Evolutionary conservation across 192 early-diverging fungal species (phyloP).

Genomic region (Chytriomyces sp.): DNA sequence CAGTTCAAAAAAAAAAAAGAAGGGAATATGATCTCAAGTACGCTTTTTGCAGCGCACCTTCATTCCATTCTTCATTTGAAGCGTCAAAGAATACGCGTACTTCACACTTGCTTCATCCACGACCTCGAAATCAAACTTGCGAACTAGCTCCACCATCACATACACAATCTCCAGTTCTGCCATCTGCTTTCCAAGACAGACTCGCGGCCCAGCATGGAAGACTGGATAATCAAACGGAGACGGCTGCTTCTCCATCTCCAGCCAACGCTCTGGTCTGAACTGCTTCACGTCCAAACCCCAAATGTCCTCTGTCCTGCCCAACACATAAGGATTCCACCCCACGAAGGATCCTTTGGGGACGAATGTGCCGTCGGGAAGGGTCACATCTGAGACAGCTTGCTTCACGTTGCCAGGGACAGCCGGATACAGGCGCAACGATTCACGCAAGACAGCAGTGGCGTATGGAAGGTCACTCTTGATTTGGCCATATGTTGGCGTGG

Average conservation of each 20-base stretch:
- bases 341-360: slow-evolving; percentile 56
- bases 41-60: slow-evolving; percentile 11
- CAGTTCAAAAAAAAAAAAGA: too few species aligned
- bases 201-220: slow-evolving; percentile 44
- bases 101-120: slow-evolving; percentile 18
- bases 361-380: slow-evolving; percentile 61
- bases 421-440: slow-evolving; percentile 68
- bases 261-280: slow-evolving; percentile 70
- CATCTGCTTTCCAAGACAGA: slow-evolving; percentile 45
- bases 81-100: slow-evolving; percentile 16
- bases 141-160: slow-evolving; percentile 27
- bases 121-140: slow-evolving; percentile 33
- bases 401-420: slow-evolving; percentile 65
- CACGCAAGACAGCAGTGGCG: slow-evolving; percentile 58
- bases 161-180: slow-evolving; percentile 46
- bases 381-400: slow-evolving; percentile 54
- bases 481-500: slow-evolving; percentile 38
- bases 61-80: slow-evolving; percentile 30
- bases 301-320: slow-evolving; percentile 53
- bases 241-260: slow-evolving; percentile 42
- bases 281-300: slow-evolving; percentile 69
- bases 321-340: slow-evolving; percentile 47
- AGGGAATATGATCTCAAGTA: too few species aligned
- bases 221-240: slow-evolving; percentile 44
- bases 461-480: slow-evolving; percentile 50